Base-by-base conservation (phyloP, 2,329 filamentous ascomycete genomes). In the Spiromastix sp. region DNA sequence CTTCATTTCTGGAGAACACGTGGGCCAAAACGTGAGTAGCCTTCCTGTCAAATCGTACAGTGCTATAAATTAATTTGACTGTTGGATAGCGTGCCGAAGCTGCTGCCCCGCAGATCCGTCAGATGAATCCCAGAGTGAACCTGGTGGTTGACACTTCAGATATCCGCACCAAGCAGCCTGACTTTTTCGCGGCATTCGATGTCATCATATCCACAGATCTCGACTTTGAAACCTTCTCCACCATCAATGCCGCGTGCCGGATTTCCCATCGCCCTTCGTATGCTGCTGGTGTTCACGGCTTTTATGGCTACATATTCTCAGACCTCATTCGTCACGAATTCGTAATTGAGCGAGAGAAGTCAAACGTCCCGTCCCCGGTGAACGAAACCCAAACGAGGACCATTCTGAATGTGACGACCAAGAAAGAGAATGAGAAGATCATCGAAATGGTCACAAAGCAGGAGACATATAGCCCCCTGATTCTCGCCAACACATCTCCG, bases 301-400 rank as follows among this genome's bases (percentile, higher is more conserved):
- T 94, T 55, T 96, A 93, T 57, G 91, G 91, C 37, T 98, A 85
- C 64, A 82, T 94, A 46, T 98, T 98, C 57, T 82, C 83, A 39
- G 91, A 98, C 57, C 71, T 98, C 15, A 85, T 94, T 47, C 73
- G 79, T 50, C 91, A 98, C 57, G 79, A 87, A 50, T 98, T 85
- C 53, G 77, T 91, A 41, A 80, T 98, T 42, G 80, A 93, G 64
- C 79, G 91, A 38, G 77, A 85, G 42, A 79, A 81, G 43, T 79
- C 82, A 39, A 96, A 96, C 52, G 65, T 83, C 9, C 54, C 74
- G 13, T 68, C 71, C 1, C 48, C 61, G 3, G 79, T 77, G 1
- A 57, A 69, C 26, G 91, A 98, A 55, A 81, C 83, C 1, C 70
- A 77, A 17, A 95, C 89, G 4, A 76, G 89, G 36, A 77, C 74